These are phyloP conservation scores for Corchorus olitorius DNA, from an alignment of 345 rosid genomes.

Conservation along the genomic window DNA sequence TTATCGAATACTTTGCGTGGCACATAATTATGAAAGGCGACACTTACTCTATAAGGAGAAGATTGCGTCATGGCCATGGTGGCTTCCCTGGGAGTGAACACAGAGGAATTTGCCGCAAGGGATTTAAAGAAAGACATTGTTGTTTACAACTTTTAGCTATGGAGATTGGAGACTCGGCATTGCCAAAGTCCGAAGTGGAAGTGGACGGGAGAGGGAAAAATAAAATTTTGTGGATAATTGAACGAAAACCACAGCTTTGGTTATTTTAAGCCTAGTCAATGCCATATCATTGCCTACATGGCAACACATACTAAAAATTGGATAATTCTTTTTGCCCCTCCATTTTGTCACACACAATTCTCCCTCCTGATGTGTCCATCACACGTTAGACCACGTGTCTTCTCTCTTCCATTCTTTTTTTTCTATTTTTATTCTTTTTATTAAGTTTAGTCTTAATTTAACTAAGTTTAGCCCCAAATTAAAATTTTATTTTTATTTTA, in stretches of 20 bases:
- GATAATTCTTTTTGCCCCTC: no score
- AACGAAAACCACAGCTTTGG: slow-evolving; percentile 11
- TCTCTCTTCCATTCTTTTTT: no score
- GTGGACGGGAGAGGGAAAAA: background rate
- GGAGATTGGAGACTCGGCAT: slow-evolving; percentile 18
- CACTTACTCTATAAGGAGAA: slow-evolving; percentile 61
- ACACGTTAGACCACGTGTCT: no score
- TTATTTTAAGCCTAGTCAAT: no score
- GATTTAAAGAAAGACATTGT: slow-evolving; percentile 61
- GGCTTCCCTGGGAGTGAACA: slow-evolving; percentile 49
- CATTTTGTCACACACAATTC: no score
- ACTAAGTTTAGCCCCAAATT: no score
- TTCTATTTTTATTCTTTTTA: no score
- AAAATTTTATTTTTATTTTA: no score
- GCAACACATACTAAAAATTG: no score
- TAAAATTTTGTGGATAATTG: slow-evolving; percentile 15
- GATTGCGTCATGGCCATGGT: slow-evolving; percentile 62
- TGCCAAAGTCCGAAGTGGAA: background rate
- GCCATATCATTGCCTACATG: no score
- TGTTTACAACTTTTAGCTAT: background rate
- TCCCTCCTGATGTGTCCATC: no score
- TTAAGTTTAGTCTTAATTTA: no score
- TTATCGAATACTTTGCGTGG: slow-evolving; percentile 45
- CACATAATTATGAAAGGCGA: background rate
- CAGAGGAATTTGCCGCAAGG: slow-evolving; percentile 46